phyloP scores from a whole-genome alignment of 2,329 filamentous ascomycete species.

The Colletotrichum tofieldiae region DNA sequence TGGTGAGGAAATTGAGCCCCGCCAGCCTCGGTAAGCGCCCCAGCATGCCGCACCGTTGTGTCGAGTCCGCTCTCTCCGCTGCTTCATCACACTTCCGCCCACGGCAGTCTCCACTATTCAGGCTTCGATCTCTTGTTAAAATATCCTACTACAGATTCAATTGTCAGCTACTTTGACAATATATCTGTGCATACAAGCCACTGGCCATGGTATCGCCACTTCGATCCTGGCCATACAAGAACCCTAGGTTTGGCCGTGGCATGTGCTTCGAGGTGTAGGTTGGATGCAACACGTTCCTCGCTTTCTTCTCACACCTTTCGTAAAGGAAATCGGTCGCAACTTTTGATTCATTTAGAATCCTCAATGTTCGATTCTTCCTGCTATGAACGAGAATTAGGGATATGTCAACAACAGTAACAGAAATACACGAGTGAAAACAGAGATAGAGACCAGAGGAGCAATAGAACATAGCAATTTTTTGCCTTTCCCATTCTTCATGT shows the following conservation, averaged over 20 bases:
- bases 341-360: no score
- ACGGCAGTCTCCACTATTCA: background rate
- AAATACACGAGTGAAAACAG: no score
- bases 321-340: no score
- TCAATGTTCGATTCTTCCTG: no score
- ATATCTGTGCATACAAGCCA: background rate
- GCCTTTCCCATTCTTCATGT: no score
- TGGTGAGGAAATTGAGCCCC: background rate
- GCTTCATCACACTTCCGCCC: background rate
- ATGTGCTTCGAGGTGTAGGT: background rate
- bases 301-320: background rate
- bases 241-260: background rate
- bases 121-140: background rate
- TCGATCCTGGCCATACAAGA: background rate
- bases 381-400: no score
- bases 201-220: background rate
- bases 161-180: background rate
- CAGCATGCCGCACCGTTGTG: background rate
- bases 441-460: no score
- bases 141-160: background rate
- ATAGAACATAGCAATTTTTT: no score
- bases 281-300: background rate
- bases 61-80: no score
- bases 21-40: background rate
- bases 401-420: no score